Evolutionary conservation across 495 filamentous ascomycete species (phyloP).

Genomic region (Endocarpon pusillum): DNA sequence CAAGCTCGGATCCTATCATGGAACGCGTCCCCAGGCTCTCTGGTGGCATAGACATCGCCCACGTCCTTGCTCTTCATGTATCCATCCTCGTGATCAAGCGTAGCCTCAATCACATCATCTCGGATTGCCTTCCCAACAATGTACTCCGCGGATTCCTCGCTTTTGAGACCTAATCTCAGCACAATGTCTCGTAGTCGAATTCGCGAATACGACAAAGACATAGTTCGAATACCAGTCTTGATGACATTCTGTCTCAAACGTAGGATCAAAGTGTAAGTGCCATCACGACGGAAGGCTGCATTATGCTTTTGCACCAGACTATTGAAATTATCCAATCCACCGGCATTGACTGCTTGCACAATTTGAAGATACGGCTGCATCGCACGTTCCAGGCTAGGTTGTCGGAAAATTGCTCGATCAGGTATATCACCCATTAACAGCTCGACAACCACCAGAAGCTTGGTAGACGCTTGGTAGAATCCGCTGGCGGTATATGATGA

Average conservation of each 20-base stretch:
- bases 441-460: constrained; percentile 87
- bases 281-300: constrained; percentile 75
- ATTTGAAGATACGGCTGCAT: constrained; percentile 84
- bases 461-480: constrained; percentile 89
- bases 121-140: constrained; percentile 98
- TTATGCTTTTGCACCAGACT: constrained; percentile 63
- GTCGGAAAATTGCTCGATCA: constrained; percentile 82
- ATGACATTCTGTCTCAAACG: constrained; percentile 95
- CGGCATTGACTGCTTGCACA: constrained; percentile 85
- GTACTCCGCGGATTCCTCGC: constrained; percentile 93
- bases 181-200: constrained; percentile 98
- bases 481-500: constrained; percentile 75
- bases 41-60: constrained; percentile 85
- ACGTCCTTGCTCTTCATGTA: constrained; percentile 98
- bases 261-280: constrained; percentile 87
- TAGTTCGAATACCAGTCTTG: constrained; percentile 98
- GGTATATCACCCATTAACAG: constrained; percentile 97
- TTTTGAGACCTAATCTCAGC: constrained; percentile 78
- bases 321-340: constrained; percentile 83
- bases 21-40: constrained; percentile 91
- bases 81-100: constrained; percentile 79
- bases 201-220: constrained; percentile 90
- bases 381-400: constrained; percentile 65
- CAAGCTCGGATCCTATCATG: constrained; percentile 90
- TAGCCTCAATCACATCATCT: constrained; percentile 94